Evolutionary conservation across 2,329 filamentous ascomycete species (phyloP), one percentile per base, ranked within the genome.

Genomic region (Penicillium sp.): DNA sequence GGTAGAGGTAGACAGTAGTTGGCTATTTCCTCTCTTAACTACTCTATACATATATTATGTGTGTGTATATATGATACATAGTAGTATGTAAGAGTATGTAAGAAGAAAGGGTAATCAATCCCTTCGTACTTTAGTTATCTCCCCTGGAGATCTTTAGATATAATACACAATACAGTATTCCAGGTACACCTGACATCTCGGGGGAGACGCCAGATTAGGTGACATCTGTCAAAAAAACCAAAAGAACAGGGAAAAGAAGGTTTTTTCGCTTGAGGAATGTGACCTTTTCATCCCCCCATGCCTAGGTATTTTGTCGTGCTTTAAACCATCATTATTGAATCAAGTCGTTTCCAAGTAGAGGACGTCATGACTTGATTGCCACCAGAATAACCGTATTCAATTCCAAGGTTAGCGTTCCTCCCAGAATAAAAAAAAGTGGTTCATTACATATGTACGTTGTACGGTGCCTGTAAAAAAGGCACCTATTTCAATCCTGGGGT

Each of bases 331-430:
- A 15, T 23, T 21, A 1, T 27, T 10, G 27, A 41, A 17, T 35
- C 15, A 17, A 35, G n/a, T n/a, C 17, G 17, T 17, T 23, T 31
- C 15, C 6, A 51, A 31, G 23, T 31, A 42, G 23, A 46, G 31
- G 7, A 53, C 50, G 50, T 67, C 64, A 67, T 63, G 64, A 67
- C 59, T 67, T 55, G 42, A 62, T 65, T 33, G 60, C 64, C 57
- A 62, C 59, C 54, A 37, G 43, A n/a, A 50, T 41, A 31, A 43
- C 13, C 15, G 5, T 17, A 21, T 19, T 19, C 37, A 40, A 5
- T 40, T 49, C 31, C 19, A 33, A 38, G 42, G 17, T 15, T 38
- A 50, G 19, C 19, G 37, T 33, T 43, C 13, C 49, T 31, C n/a
- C 50, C 15, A 31, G n/a, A n/a, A 13, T 13, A 6, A 13, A 33